Base-by-base conservation (phyloP, 2,329 filamentous ascomycete species). In the Dendrostoma leiphaemia region DNA sequence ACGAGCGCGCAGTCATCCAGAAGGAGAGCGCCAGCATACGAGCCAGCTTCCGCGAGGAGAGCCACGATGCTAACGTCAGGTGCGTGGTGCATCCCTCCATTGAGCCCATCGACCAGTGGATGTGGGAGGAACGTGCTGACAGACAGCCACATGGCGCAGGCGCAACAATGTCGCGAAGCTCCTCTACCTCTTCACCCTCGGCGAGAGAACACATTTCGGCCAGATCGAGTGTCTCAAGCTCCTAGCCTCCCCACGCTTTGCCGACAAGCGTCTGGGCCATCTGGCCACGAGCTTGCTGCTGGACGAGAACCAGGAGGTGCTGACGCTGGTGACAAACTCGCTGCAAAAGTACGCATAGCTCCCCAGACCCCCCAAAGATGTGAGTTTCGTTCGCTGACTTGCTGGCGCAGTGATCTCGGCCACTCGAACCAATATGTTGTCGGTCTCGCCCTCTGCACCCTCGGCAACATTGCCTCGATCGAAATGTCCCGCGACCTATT, bases 141-240 rank as follows among this genome's bases (percentile, higher is more conserved):
- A 59, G 51, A 43, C 48, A 23, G 34, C 28, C 34, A 28, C 19
- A 12, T 12, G 17, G 6, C 40, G 54, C 71, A 97, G 93, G 76
- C 87, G 94, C 69, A 99, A 99, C 79, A 99, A 99, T 82, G 94
- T 99, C 65, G 92, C 94, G 57, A 99, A 99, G 74, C 84, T 99
- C 32, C 83, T 99, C 35, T 99, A 99, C 71, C 90, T 99, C 58
- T 99, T 99, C 73, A 99, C 94, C 1, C 82, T 99, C 38, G 94
- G 94, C 61, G 94, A 99, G 75, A 85, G 94, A 66, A 99, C 94
- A 54, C 94, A 99, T 74, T 99, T 99, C 70, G 94, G 94, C 48
- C 94, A 99, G 79, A 99, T 99, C 69, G 94, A 99, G 84, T 99
- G 94, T 73, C 82, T 99, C 67, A 99, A 99, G 75, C 84, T 99